phyloP scores from a whole-genome alignment of 805 yeast genomes.

The Candida insectalens region DNA sequence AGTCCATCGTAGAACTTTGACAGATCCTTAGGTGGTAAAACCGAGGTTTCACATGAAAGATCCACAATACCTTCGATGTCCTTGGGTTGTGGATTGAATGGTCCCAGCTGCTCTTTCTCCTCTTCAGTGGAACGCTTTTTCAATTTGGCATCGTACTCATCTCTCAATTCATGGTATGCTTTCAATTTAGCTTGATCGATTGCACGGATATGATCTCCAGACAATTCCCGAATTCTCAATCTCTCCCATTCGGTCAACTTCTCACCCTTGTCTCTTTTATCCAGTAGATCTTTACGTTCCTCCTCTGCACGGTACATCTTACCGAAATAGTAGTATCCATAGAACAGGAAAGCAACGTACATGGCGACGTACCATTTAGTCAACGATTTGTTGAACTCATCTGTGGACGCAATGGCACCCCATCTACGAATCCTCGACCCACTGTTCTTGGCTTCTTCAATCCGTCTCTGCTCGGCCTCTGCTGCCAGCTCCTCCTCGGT shows the following conservation, averaged over 20 bases:
- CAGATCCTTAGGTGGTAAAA: constrained; percentile 71
- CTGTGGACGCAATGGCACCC: constrained; percentile 45
- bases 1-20: constrained; percentile 67
- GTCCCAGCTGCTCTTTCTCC: constrained; percentile 10
- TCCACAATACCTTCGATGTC: constrained; percentile 23
- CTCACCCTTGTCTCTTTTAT: constrained; percentile 24
- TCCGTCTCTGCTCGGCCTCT: constrained; percentile 19
- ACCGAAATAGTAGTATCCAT: constrained; percentile 57
- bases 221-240: constrained; percentile 49
- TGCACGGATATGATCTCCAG: constrained; percentile 49
- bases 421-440: constrained; percentile 30
- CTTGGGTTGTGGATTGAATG: constrained; percentile 26
- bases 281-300: constrained; percentile 33
- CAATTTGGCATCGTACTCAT: constrained; percentile 16
- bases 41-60: constrained; percentile 25
- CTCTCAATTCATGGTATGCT: constrained; percentile 46
- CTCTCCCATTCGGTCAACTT: constrained; percentile 52
- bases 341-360: constrained; percentile 43
- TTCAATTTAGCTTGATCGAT: constrained; percentile 51
- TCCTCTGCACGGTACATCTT: constrained; percentile 57
- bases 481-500: constrained; percentile 20
- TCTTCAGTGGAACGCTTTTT: constrained; percentile 9
- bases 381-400: constrained; percentile 50
- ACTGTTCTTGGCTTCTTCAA: constrained; percentile 24
- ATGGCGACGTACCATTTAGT: constrained; percentile 56